Conservation (phyloP, 176 grass and related monocot species). For the Eremochloa ophiuroides region DNA sequence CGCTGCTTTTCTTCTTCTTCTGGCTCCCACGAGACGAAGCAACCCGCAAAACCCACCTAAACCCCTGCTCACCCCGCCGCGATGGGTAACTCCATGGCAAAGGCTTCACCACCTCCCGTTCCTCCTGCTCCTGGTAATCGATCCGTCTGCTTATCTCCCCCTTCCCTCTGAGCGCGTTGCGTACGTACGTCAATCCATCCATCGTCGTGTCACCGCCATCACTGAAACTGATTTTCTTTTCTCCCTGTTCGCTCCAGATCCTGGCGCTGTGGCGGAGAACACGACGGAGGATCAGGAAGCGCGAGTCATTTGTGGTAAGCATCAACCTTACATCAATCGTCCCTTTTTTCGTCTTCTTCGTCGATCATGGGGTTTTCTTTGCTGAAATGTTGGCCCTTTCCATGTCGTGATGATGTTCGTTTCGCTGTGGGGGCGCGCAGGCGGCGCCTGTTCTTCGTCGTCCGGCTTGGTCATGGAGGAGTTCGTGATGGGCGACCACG, state of each 20-base stretch:
- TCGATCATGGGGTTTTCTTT: not conserved
- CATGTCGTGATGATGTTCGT: not conserved
- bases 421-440: not conserved
- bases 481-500: slow-evolving; percentile 2
- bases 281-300: not conserved
- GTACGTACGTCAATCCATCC: not conserved
- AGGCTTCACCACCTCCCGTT: not conserved
- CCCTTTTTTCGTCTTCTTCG: not conserved
- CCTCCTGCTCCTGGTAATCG: slow-evolving; percentile 4
- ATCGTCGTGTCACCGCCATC: not conserved
- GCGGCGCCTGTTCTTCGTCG: not conserved
- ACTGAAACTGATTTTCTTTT: not conserved
- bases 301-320: not conserved
- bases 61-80: not conserved
- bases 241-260: not conserved
- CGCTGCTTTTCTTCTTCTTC: not conserved
- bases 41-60: not conserved
- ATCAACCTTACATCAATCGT: not conserved
- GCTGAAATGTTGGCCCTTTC: not conserved
- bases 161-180: not conserved
- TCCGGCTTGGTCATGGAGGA: not conserved
- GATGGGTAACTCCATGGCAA: not conserved
- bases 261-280: not conserved
- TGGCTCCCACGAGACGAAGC: not conserved
- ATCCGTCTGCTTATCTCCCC: not conserved